A percentile compares a stretch with the other conserved stretches of the same genome.
phyloP scores from a whole-genome alignment of 2,329 filamentous ascomycete genomes.

The Calonectria multiphialidica region DNA sequence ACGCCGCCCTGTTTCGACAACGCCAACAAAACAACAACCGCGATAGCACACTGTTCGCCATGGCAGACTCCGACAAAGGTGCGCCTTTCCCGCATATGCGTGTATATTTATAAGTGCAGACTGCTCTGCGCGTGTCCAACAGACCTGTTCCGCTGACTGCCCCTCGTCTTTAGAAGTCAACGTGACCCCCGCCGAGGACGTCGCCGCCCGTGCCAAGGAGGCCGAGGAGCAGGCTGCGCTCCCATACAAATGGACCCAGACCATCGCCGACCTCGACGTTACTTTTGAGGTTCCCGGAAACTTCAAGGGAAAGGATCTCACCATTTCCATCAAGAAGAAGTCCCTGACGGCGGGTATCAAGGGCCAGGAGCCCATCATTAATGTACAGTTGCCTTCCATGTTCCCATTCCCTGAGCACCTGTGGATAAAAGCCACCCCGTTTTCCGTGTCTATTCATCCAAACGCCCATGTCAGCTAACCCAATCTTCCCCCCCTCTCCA shows the following conservation, averaged over 20 bases:
- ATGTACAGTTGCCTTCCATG: slow-evolving; percentile 64
- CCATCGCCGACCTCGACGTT: slow-evolving; percentile 88
- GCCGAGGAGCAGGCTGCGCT: slow-evolving; percentile 88
- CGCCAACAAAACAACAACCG: slow-evolving; percentile 3
- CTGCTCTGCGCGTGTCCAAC: too few relatives aligned
- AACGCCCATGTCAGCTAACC: slow-evolving; percentile 15
- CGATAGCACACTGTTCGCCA: slow-evolving; percentile 35
- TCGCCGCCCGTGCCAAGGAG: slow-evolving; percentile 77
- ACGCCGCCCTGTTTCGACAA: neutral
- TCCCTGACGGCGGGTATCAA: slow-evolving; percentile 86
- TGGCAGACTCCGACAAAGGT: slow-evolving; percentile 61
- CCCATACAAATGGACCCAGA: slow-evolving; percentile 98
- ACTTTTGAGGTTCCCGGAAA: slow-evolving; percentile 83
- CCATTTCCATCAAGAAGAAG: slow-evolving; percentile 84
- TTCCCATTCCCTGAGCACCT: neutral
- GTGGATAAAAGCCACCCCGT: neutral
- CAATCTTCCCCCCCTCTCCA: slow-evolving; percentile 50
- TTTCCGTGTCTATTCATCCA: neutral
- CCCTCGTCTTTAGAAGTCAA: slow-evolving; percentile 57
- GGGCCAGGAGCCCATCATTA: slow-evolving; percentile 86
- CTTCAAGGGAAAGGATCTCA: slow-evolving; percentile 85
- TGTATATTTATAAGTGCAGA: neutral
- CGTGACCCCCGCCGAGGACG: slow-evolving; percentile 63
- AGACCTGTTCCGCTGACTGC: neutral
- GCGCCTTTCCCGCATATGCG: slow-evolving; percentile 6